Evolutionary conservation across 2,329 filamentous ascomycete genomes (phyloP).

Genomic region (Colletotrichum ledebouriae): DNA sequence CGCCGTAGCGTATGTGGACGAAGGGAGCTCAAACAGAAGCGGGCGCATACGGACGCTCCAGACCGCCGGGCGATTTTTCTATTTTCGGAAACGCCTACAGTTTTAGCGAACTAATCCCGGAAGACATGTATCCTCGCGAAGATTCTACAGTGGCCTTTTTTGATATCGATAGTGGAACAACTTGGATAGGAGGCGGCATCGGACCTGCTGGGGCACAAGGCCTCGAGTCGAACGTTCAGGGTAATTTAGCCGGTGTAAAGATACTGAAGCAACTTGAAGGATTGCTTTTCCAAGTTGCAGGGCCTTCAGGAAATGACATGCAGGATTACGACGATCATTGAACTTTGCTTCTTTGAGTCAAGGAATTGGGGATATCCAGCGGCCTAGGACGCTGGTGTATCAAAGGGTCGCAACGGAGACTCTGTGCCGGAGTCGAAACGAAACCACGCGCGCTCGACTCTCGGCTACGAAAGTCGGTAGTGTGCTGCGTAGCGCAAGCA

Average conservation of each 20-base stretch:
- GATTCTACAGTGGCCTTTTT: constrained; percentile 1
- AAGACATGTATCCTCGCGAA: not conserved
- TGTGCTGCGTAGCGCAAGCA: too few relatives aligned
- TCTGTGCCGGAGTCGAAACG: not conserved
- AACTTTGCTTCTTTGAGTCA: constrained; percentile 30
- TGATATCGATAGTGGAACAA: not conserved
- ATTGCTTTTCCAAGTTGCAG: not conserved
- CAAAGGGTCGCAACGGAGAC: constrained; percentile 24
- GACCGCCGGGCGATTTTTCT: constrained; percentile 26
- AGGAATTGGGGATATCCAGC: constrained; percentile 10
- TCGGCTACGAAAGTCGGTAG: too few relatives aligned
- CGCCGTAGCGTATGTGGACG: constrained; percentile 31
- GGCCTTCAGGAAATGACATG: constrained; percentile 26
- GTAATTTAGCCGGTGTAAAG: constrained; percentile 32
- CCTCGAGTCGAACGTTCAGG: constrained; percentile 2
- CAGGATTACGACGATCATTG: constrained; percentile 19
- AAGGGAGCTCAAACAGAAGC: constrained; percentile 30
- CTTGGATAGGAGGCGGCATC: constrained; percentile 4
- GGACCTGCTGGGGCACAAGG: constrained; percentile 2
- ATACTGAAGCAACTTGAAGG: constrained; percentile 14
- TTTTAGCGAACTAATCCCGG: not conserved
- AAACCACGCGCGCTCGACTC: not conserved
- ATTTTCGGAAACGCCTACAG: constrained; percentile 5
- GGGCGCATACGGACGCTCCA: constrained; percentile 17
- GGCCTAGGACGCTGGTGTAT: constrained; percentile 22